Conservation (phyloP, 805 yeast genomes). For the Kluyveromyces starmeri region DNA sequence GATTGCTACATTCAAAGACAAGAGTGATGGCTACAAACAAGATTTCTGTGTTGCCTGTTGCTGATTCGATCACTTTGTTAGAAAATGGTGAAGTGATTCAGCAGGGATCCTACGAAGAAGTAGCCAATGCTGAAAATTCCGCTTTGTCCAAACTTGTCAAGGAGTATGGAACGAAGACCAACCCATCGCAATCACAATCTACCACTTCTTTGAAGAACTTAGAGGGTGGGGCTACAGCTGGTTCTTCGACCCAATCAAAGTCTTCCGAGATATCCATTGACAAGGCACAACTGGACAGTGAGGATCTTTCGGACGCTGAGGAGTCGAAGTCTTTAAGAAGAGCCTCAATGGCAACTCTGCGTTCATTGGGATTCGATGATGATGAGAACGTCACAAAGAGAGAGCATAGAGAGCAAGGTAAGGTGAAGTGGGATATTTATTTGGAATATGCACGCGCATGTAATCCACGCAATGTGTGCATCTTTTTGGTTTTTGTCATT, state of each 20-base stretch:
- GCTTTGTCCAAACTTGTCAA: conserved; percentile 45
- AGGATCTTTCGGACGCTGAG: conserved; percentile 18
- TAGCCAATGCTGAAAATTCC: conserved; percentile 36
- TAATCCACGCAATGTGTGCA: conserved; percentile 52
- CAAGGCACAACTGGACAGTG: conserved; percentile 20
- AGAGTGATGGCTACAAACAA: conserved; percentile 80
- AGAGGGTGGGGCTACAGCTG: conserved; percentile 12
- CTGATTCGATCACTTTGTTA: conserved; percentile 61
- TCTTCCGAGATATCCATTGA: conserved; percentile 27
- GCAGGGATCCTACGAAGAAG: conserved; percentile 51
- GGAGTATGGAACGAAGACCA: conserved; percentile 51
- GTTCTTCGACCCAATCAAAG: conserved; percentile 10
- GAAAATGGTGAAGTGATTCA: conserved; percentile 61
- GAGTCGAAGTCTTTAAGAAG: conserved; percentile 42
- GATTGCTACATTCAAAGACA: conserved; percentile 66
- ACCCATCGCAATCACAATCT: conserved; percentile 11
- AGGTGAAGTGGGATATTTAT: conserved; percentile 85
- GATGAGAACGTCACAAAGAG: conserved; percentile 33
- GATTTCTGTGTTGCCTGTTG: conserved; percentile 69
- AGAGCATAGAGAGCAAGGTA: conserved; percentile 88
- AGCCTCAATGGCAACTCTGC: conserved; percentile 44
- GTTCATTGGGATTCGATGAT: conserved; percentile 29
- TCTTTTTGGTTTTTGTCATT: conserved; percentile 50
- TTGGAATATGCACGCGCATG: conserved; percentile 80
- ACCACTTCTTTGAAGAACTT: conserved; percentile 7